A percentile compares a stretch with the other conserved stretches of the same genome.
Evolutionary conservation across 2,329 filamentous ascomycete species (phyloP).

Genomic region (Microcyclosporella mali): DNA sequence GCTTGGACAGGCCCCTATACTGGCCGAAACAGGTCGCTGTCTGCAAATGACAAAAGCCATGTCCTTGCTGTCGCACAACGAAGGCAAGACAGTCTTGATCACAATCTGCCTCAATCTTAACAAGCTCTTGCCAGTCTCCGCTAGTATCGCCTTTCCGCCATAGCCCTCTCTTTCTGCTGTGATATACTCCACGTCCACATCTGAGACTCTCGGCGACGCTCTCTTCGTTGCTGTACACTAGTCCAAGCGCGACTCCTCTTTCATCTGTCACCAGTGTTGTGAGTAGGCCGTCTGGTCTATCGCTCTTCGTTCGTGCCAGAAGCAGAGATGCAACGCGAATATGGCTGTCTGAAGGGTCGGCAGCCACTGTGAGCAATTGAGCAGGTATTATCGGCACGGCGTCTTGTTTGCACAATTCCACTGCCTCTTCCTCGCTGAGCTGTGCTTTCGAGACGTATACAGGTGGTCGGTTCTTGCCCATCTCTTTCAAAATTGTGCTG

Average conservation of each 20-base stretch:
- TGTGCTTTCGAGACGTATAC: slow-evolving; percentile 47
- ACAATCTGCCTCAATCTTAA: slow-evolving; percentile 81
- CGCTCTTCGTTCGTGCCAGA: slow-evolving; percentile 68
- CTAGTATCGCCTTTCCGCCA: slow-evolving; percentile 97
- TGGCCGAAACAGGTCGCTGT: slow-evolving; percentile 90
- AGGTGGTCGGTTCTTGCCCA: slow-evolving; percentile 44
- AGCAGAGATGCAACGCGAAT: slow-evolving; percentile 67
- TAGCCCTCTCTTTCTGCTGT: slow-evolving; percentile 87
- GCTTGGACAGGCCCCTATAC: slow-evolving; percentile 69
- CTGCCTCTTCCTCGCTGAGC: slow-evolving; percentile 35
- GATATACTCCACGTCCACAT: slow-evolving; percentile 81
- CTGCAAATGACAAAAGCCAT: slow-evolving; percentile 86
- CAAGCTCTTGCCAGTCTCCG: slow-evolving; percentile 84
- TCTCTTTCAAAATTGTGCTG: slow-evolving; percentile 44
- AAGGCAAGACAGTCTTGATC: slow-evolving; percentile 90
- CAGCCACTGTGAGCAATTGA: slow-evolving; percentile 59
- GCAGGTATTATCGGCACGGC: slow-evolving; percentile 70
- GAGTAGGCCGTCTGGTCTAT: slow-evolving; percentile 75
- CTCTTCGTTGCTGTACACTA: slow-evolving; percentile 91
- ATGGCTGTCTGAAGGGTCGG: slow-evolving; percentile 51
- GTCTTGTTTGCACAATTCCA: slow-evolving; percentile 39
- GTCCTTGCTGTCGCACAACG: slow-evolving; percentile 79
- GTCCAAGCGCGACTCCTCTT: slow-evolving; percentile 71
- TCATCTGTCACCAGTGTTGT: slow-evolving; percentile 90
- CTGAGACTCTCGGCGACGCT: slow-evolving; percentile 81